Evolutionary conservation across 2,329 filamentous ascomycete species (phyloP), one percentile per base, ranked within the genome.

Genomic region (Emergomyces africanus): DNA sequence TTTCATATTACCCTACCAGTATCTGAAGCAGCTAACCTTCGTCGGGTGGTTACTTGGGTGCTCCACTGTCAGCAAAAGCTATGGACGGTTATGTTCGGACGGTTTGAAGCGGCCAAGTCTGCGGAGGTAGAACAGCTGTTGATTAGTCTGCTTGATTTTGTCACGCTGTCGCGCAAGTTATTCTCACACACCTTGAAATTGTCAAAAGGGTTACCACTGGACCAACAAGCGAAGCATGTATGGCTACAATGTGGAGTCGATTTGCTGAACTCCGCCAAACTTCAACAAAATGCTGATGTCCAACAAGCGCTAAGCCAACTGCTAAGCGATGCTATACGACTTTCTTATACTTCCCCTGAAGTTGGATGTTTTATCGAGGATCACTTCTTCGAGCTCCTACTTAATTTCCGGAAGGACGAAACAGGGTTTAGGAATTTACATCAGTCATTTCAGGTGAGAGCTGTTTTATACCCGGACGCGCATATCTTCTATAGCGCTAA

Each of bases 11-110:
- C 58, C 6, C 42, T 56, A 6, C 54, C 58, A 30, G 66, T 63
- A 51, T 62, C 64, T 14, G 66, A 63, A 14, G 57, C 62, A 5
- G 59, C 66, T 39, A 64, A 64, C 35, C 60, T 69, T 49, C 69
- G 70, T 57, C 71, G 71, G 54, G 69, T 71, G 46, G 63, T 71
- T 48, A 65, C 68, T 20, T 72, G 70, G 68, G 59, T 68, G 28
- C 54, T 72, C 14, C 70, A 73, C 60, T 65, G 66, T 30, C 70
- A 69, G 58, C 67, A 67, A 54, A 69, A 70, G 12, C 57, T 74
- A 33, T 70, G 72, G 68, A 70, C 63, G 30, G 57, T 67, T 28
- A 59, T 69, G 14, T 59, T 70, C 25, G 61, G 56, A 50, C 71
- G 69, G 69, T 58, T 71, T 35, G 67, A 66, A 48, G 57, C 9